Evolutionary conservation across 2,329 filamentous ascomycete species (phyloP).

Genomic region (Grosmannia serpens): DNA sequence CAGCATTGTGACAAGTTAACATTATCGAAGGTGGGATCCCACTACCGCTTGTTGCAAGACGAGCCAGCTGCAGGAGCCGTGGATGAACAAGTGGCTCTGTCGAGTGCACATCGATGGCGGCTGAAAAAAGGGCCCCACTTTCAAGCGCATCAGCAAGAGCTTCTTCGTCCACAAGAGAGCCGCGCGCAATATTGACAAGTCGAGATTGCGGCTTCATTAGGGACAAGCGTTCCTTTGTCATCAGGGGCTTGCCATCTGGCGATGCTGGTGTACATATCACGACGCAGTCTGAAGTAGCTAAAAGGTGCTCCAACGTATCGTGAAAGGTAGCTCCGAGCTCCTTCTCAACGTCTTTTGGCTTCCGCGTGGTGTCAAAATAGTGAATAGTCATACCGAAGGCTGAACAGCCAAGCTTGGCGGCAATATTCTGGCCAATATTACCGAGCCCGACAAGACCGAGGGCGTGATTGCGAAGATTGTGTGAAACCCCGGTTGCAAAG

Average conservation of each 20-base stretch:
- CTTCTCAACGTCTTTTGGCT: slow-evolving; percentile 29
- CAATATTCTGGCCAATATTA: slow-evolving; percentile 52
- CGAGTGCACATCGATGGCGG: slow-evolving; percentile 54
- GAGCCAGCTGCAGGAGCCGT: slow-evolving; percentile 29
- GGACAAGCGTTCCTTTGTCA: slow-evolving; percentile 34
- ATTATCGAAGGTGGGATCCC: slow-evolving; percentile 25
- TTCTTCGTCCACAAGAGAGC: slow-evolving; percentile 52
- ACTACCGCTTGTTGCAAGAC: slow-evolving; percentile 9
- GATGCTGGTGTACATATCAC: slow-evolving; percentile 48
- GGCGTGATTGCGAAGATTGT: slow-evolving; percentile 49
- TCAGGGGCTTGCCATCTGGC: slow-evolving; percentile 32
- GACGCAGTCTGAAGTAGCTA: slow-evolving; percentile 44
- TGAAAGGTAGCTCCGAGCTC: slow-evolving; percentile 37
- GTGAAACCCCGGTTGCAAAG: slow-evolving; percentile 45
- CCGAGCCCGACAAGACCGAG: slow-evolving; percentile 61
- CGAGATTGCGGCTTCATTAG: slow-evolving; percentile 42
- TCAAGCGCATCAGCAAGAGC: slow-evolving; percentile 50
- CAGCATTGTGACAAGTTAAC: slow-evolving; percentile 57
- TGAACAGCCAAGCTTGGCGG: slow-evolving; percentile 32
- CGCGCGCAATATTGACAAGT: slow-evolving; percentile 56
- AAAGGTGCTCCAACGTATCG: slow-evolving; percentile 36
- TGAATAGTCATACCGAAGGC: slow-evolving; percentile 54
- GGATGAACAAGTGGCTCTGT: slow-evolving; percentile 44
- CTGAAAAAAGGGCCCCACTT: slow-evolving; percentile 33
- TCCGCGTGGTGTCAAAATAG: slow-evolving; percentile 48